phyloP scores from a whole-genome alignment of 179 eudicot genomes.

The Nepenthes alata region DNA sequence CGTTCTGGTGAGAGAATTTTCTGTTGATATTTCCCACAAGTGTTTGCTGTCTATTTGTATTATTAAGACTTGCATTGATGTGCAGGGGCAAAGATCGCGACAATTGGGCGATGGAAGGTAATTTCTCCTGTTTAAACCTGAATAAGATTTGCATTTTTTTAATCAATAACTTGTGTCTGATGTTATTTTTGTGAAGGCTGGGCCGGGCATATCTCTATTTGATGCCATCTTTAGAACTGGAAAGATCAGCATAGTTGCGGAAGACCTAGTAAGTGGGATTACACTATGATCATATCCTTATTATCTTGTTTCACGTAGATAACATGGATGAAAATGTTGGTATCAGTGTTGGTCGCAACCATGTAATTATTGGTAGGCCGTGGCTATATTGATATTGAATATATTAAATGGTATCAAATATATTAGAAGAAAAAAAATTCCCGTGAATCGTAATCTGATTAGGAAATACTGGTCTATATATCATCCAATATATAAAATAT shows the following conservation, averaged over 20 bases:
- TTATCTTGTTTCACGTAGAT: too few species aligned
- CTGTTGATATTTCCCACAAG: background rate
- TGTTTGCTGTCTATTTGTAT: conserved; percentile 2
- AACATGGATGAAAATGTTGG: too few species aligned
- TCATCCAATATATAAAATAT: too few species aligned
- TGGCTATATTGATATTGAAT: too few species aligned
- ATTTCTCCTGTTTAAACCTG: conserved; percentile 14
- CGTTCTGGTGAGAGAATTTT: conserved; percentile 52
- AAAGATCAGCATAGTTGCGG: conserved; percentile 75
- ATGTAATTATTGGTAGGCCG: too few species aligned
- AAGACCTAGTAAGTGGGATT: conserved; percentile 67
- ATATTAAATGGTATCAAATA: too few species aligned
- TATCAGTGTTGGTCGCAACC: too few species aligned
- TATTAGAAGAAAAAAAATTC: too few species aligned
- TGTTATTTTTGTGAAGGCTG: conserved; percentile 56
- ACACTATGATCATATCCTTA: background rate
- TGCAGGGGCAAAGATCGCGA: conserved; percentile 81
- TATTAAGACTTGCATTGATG: conserved; percentile 1
- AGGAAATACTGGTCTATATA: too few species aligned
- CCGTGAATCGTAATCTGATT: too few species aligned
- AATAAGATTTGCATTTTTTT: conserved; percentile 1
- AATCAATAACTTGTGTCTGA: conserved; percentile 6
- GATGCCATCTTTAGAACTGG: conserved; percentile 70
- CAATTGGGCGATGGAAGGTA: conserved; percentile 86
- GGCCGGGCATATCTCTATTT: conserved; percentile 83